Conservation (phyloP, 2,329 filamentous ascomycete species). For the Aspergillus fumigatiaffinis region DNA sequence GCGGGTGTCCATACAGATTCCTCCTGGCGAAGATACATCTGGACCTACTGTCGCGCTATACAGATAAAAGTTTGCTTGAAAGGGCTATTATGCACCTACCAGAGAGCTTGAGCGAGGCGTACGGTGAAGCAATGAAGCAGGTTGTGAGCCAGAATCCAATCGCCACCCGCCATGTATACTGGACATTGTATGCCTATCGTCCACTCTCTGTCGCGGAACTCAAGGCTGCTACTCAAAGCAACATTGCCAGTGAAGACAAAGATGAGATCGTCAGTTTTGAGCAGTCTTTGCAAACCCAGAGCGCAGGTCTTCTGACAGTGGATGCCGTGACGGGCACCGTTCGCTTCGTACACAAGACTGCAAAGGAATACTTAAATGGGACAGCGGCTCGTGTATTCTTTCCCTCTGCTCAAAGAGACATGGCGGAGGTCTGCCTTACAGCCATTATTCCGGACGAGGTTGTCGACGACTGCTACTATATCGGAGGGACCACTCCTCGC, state of each 20-base stretch:
- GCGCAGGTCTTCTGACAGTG: constrained; percentile 23
- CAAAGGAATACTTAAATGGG: constrained; percentile 26
- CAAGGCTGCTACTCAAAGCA: constrained; percentile 13
- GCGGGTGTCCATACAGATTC: constrained; percentile 18
- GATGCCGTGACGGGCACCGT: constrained; percentile 24
- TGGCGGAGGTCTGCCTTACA: constrained; percentile 27
- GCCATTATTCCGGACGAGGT: constrained; percentile 27
- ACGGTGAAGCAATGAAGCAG: constrained; percentile 28
- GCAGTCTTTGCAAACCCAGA: constrained; percentile 12
- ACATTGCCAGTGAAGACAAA: neutral
- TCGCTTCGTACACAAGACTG: constrained; percentile 27
- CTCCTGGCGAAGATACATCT: constrained; percentile 26
- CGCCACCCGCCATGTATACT: constrained; percentile 24
- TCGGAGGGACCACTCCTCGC: constrained; percentile 7
- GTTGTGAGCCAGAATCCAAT: constrained; percentile 19
- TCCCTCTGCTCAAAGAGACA: constrained; percentile 23
- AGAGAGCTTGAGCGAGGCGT: constrained; percentile 25
- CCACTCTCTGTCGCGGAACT: constrained; percentile 25
- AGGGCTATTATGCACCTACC: constrained; percentile 22
- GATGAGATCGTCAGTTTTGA: constrained; percentile 14
- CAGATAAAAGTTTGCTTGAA: constrained; percentile 18
- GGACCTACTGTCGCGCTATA: constrained; percentile 23
- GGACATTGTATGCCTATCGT: constrained; percentile 23
- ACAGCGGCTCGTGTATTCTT: constrained; percentile 28
- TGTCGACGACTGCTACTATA: constrained; percentile 30